A percentile compares a stretch with the other conserved stretches of the same genome.
Evolutionary conservation across 176 grass and related monocot genomes (phyloP).

Genomic region (Ensete ventricosum): DNA sequence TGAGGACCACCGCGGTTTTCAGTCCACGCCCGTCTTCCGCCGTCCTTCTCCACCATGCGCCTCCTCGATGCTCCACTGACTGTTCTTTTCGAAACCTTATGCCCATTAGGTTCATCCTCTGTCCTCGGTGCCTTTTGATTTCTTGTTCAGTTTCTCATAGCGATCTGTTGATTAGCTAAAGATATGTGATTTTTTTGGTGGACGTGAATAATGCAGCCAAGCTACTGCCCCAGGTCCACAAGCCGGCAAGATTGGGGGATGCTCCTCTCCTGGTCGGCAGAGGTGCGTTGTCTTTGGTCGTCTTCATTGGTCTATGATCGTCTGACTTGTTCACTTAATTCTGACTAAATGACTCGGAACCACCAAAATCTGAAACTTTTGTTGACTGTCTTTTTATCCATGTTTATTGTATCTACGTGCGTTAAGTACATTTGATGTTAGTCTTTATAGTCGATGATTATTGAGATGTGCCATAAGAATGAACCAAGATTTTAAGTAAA

Average conservation of each 20-base stretch:
- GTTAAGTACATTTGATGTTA: too few species aligned
- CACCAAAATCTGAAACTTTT: too few species aligned
- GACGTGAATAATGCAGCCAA: not conserved
- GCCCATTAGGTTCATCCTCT: not conserved
- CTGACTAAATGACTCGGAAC: not conserved
- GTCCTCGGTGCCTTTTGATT: not conserved
- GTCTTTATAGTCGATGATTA: too few species aligned
- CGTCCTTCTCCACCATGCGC: not conserved
- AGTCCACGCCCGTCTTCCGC: constrained; percentile 2
- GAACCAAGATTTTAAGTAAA: too few species aligned
- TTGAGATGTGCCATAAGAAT: too few species aligned
- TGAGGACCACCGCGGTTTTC: not conserved
- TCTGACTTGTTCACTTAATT: not conserved
- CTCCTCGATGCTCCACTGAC: not conserved
- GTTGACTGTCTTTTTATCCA: too few species aligned
- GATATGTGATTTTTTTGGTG: not conserved
- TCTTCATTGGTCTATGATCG: not conserved
- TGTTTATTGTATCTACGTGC: too few species aligned
- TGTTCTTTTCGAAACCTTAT: not conserved
- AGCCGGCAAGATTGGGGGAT: not conserved
- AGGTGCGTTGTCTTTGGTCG: not conserved
- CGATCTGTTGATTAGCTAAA: not conserved
- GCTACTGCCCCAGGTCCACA: not conserved
- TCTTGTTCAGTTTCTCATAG: not conserved
- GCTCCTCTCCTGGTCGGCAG: not conserved